Evolutionary conservation across 2,329 filamentous ascomycete species (phyloP), one percentile per base, ranked within the genome.

Genomic region (Apiospora marii): DNA sequence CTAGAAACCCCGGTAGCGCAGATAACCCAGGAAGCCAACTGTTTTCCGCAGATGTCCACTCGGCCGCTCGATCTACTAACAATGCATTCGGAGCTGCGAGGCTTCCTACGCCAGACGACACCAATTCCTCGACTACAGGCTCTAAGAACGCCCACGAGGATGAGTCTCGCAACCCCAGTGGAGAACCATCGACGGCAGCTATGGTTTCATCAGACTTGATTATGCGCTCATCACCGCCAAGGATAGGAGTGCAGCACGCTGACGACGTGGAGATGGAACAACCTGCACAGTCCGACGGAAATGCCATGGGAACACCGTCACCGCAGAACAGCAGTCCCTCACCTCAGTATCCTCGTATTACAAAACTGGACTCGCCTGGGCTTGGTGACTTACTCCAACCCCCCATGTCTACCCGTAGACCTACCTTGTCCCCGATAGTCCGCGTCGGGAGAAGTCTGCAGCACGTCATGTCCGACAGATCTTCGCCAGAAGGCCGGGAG

Each of bases 381-480:
- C 69, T 70, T 4, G 37, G 44, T 24, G 24, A 72, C 8, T 6
- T 44, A n/a, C 51, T 71, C 12, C 34, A 71, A 44, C 64, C 69
- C 7, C 69, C 72, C 8, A 43, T 44, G 24, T 53, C 44, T 48
- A 49, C 43, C 10, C 68, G 82, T 16, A 80, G 80, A 78, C 1
- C 87, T 37, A 83, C 82, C 7, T 81, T 91, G 0, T 90, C 88
- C 6, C 88, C 89, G 1, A 90, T 90, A 48, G 86, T 91, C n/a
- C 84, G 88, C 67, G 89, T 85, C 37, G 89, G 88, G 3, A 83
- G 87, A 68, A 88, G 85, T 43, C 80, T 91, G 19, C 89, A 90
- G 76, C 88, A 85, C 72, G 86, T 91, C 49, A 88, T 89, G 14
- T 90, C 88, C 0, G 89, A 90, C 74, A 87, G 87, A 10, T 87